Percentiles rank a stretch among this genome's conserved stretches.
phyloP scores from a whole-genome alignment of 331 rosid genomes.

The Arachis monticola region DNA sequence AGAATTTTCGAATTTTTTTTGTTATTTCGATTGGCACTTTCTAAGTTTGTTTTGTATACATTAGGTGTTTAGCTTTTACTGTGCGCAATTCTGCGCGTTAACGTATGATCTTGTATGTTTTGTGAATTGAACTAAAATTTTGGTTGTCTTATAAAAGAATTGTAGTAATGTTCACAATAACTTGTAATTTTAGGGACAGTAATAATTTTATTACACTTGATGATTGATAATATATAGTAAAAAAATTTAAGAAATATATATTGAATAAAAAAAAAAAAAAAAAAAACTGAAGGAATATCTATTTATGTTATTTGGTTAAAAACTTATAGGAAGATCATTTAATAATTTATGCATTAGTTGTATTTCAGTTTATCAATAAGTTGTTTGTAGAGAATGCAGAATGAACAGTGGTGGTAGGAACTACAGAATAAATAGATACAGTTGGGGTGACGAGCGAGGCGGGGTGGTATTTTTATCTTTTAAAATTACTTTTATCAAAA shows the following conservation, averaged over 20 bases:
- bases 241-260: neutral
- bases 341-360: neutral
- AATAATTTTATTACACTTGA: neutral
- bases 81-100: neutral
- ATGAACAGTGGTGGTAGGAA: too few relatives aligned
- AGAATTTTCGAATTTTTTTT: too few relatives aligned
- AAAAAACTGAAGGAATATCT: too few relatives aligned
- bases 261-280: too few relatives aligned
- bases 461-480: too few relatives aligned
- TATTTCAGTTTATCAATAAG: neutral
- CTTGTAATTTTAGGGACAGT: neutral
- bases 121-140: neutral
- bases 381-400: too few relatives aligned
- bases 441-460: too few relatives aligned
- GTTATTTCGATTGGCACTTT: too few relatives aligned
- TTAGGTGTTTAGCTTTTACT: neutral
- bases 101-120: neutral
- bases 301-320: slow-evolving; percentile 14
- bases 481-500: too few relatives aligned
- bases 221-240: neutral
- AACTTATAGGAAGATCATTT: neutral
- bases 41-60: neutral
- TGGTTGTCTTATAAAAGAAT: neutral
- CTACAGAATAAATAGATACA: too few relatives aligned
- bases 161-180: neutral